These are phyloP conservation scores for Lasiodiplodia sp. DNA, from an alignment of 2,329 filamentous ascomycete genomes.

Conservation along the genomic window DNA sequence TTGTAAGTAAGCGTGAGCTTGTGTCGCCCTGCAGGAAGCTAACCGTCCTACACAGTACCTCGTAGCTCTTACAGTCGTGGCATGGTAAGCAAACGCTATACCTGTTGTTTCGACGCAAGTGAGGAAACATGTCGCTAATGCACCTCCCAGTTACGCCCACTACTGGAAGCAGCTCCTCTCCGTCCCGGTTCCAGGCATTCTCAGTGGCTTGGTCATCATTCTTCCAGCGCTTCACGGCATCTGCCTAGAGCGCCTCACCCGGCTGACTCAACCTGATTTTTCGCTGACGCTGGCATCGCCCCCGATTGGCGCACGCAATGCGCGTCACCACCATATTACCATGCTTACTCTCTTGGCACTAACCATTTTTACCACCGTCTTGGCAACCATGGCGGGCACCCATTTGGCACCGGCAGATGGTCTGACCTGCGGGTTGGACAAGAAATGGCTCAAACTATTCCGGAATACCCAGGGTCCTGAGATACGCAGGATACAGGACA, in stretches of 20 bases:
- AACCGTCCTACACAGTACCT: conserved; percentile 42
- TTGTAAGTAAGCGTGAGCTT: conserved; percentile 14
- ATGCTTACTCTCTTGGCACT: conserved; percentile 34
- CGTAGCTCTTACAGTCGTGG: conserved; percentile 42
- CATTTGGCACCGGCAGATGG: conserved; percentile 37
- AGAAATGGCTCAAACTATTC: conserved; percentile 62
- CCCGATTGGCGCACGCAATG: background rate
- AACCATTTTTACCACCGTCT: conserved; percentile 44
- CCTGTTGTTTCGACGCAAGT: background rate
- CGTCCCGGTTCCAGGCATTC: conserved; percentile 45
- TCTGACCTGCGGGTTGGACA: conserved; percentile 59
- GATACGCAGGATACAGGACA: conserved; percentile 67
- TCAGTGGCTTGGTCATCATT: conserved; percentile 45
- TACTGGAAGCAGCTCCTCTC: conserved; percentile 34
- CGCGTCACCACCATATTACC: conserved; percentile 21
- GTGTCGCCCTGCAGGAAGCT: background rate
- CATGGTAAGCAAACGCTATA: conserved; percentile 35
- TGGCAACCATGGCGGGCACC: conserved; percentile 47
- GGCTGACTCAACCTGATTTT: conserved; percentile 16
- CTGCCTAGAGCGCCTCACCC: conserved; percentile 36
- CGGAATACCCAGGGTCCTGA: conserved; percentile 53
- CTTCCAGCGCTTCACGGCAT: conserved; percentile 46
- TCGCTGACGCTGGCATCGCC: background rate
- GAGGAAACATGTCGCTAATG: background rate
- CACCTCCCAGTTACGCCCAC: conserved; percentile 23